Percentiles rank a stretch among this genome's conserved stretches.
phyloP scores from a whole-genome alignment of 1,284 basidiomycete genomes.

The Cystobasidium sp. region DNA sequence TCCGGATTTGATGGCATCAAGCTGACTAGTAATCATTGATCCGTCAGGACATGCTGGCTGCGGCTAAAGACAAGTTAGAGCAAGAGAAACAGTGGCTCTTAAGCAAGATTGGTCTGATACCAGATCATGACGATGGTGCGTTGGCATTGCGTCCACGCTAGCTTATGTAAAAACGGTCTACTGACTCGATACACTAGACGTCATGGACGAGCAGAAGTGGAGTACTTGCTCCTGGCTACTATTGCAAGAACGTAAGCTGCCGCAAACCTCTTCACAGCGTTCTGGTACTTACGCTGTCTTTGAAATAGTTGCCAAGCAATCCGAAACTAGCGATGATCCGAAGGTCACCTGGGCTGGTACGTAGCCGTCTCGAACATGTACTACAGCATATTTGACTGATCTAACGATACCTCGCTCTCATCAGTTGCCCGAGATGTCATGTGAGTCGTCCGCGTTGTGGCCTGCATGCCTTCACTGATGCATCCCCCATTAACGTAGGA shows the following conservation, averaged over 20 bases:
- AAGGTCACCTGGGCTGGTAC: conserved; percentile 45
- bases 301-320: conserved; percentile 46
- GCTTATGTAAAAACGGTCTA: background rate
- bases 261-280: background rate
- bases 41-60: conserved; percentile 46
- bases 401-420: conserved; percentile 43
- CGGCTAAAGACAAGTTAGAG: conserved; percentile 47
- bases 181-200: conserved; percentile 24
- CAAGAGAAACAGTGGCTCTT: conserved; percentile 52
- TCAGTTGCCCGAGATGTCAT: conserved; percentile 19
- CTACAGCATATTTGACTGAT: conserved; percentile 37
- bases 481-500: conserved; percentile 47
- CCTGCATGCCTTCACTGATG: background rate
- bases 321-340: conserved; percentile 44
- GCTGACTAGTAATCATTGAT: background rate
- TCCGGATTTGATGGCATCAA: background rate
- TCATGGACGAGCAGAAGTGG: conserved; percentile 53
- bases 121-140: conserved; percentile 50
- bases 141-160: background rate
- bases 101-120: conserved; percentile 47
- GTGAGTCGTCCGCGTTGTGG: background rate
- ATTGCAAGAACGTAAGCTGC: conserved; percentile 47
- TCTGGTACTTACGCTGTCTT: background rate
- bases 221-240: conserved; percentile 51
- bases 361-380: conserved; percentile 18